Evolutionary conservation across 73 alveolate species (phyloP).

Genomic region (Stentor roeselii): DNA sequence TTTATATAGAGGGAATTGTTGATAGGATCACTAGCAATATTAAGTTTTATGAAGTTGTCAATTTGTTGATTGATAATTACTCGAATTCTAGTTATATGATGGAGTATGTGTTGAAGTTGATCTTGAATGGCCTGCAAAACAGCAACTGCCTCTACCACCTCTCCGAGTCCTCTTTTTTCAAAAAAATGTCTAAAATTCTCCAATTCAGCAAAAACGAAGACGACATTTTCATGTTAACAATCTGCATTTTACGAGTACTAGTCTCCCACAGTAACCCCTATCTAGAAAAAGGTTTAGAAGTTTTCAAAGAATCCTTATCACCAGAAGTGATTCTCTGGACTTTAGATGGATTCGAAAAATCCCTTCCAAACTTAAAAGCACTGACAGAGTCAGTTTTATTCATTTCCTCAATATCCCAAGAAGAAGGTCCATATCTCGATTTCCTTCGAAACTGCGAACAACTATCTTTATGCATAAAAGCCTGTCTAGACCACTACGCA

Average conservation of each 20-base stretch:
- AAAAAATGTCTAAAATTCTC: not conserved
- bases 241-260: not conserved
- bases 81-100: constrained; percentile 3
- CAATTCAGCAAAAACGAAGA: not conserved
- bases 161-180: not conserved
- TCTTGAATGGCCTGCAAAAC: constrained; percentile 13
- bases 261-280: constrained; percentile 1
- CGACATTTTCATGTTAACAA: not conserved
- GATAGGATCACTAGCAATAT: constrained; percentile 4
- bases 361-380: not conserved
- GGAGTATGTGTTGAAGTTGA: not conserved
- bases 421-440: constrained; percentile 1
- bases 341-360: not conserved
- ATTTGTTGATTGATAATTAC: not conserved
- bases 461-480: constrained; percentile 8
- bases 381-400: not conserved
- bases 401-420: not conserved
- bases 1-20: constrained; percentile 13
- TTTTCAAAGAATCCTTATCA: not conserved
- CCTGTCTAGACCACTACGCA: not conserved
- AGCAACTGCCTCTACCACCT: constrained; percentile 5
- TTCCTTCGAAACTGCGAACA: not conserved
- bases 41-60: not conserved
- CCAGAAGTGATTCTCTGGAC: not conserved
- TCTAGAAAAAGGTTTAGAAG: constrained; percentile 2